Evolutionary conservation across 2,329 filamentous ascomycete species (phyloP).

Genomic region (Monilinia laxa): DNA sequence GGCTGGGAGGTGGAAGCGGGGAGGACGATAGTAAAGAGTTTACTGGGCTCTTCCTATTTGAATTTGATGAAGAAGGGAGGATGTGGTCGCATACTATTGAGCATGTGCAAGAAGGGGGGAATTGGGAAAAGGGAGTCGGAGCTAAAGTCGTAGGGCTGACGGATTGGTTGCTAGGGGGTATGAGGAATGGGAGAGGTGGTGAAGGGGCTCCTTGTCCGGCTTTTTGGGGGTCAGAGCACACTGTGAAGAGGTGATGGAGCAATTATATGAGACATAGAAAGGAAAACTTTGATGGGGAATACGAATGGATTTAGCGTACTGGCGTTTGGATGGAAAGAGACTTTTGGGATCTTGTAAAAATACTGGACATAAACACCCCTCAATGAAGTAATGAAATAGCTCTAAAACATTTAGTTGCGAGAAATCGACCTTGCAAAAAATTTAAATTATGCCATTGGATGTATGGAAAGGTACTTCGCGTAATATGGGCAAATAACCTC

Average conservation of each 20-base stretch:
- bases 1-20: conserved; percentile 47
- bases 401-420: not conserved
- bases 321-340: conserved; percentile 14
- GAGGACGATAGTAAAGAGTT: conserved; percentile 72
- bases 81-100: conserved; percentile 91
- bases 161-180: conserved; percentile 87
- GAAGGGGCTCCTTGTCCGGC: conserved; percentile 39
- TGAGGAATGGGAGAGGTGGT: conserved; percentile 46
- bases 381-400: conserved; percentile 14
- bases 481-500: not conserved
- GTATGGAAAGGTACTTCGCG: not conserved
- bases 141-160: conserved; percentile 87
- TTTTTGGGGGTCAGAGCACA: conserved; percentile 28
- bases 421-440: not conserved
- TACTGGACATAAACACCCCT: conserved; percentile 13
- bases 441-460: not conserved
- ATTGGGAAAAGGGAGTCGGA: conserved; percentile 78
- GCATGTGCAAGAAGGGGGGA: conserved; percentile 78
- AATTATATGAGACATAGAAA: not conserved
- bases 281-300: not conserved
- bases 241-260: not conserved
- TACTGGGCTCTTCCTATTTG: conserved; percentile 89
- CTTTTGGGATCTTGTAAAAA: conserved; percentile 1
- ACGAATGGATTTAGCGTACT: conserved; percentile 6
- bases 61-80: conserved; percentile 85